Conservation (phyloP, 495 filamentous ascomycete genomes). For the Tuber indicum region DNA sequence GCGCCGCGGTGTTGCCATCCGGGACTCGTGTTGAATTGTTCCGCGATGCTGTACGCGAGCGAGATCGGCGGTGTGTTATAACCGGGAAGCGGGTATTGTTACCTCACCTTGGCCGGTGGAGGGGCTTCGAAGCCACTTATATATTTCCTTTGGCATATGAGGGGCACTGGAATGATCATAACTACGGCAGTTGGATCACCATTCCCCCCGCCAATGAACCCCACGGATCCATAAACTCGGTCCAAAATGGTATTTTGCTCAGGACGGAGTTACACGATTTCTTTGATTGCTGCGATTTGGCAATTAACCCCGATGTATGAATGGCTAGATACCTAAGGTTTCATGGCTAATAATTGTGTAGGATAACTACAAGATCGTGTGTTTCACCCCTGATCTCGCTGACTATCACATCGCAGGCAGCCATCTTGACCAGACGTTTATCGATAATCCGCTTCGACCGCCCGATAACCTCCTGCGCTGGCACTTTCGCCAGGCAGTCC, state of each 20-base stretch:
- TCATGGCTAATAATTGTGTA: conserved; percentile 30
- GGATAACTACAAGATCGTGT: conserved; percentile 44
- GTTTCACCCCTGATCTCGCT: conserved; percentile 36
- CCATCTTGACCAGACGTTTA: conserved; percentile 42
- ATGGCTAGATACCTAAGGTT: conserved; percentile 18
- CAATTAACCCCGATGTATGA: conserved; percentile 41
- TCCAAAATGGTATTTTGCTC: conserved; percentile 45
- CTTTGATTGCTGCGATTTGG: conserved; percentile 33
- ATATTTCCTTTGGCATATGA: conserved; percentile 45
- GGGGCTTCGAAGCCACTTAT: conserved; percentile 43
- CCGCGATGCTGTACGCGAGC: too few species aligned
- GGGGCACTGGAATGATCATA: conserved; percentile 35
- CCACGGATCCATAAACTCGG: conserved; percentile 40
- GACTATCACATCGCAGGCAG: conserved; percentile 39
- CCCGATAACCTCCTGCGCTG: conserved; percentile 38
- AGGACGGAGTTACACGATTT: conserved; percentile 16
- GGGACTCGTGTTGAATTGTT: too few species aligned
- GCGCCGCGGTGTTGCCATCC: too few species aligned
- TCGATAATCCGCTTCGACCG: conserved; percentile 42
- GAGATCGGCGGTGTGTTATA: too few species aligned
- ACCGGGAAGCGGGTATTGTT: too few species aligned
- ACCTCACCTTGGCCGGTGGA: conserved; percentile 11
- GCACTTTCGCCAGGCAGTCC: conserved; percentile 40
- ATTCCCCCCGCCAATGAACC: conserved; percentile 23
- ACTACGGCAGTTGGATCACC: conserved; percentile 43